Evolutionary conservation across 177 flowering plant genomes (phyloP).

Genomic region (Tripterygium wilfordii): DNA sequence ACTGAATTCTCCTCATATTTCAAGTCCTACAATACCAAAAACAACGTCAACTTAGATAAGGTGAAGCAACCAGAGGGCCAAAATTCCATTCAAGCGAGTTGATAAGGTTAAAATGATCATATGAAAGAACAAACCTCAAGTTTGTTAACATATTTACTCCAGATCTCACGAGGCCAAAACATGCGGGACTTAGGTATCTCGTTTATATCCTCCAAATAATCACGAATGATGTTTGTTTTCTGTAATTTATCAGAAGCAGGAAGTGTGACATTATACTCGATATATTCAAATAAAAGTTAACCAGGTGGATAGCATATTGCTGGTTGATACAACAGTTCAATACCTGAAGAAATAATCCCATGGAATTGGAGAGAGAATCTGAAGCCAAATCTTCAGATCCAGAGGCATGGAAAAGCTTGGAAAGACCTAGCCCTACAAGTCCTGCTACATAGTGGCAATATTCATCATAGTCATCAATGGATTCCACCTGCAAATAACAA

Average conservation of each 20-base stretch:
- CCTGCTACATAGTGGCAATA: slow-evolving; percentile 98
- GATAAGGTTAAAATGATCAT: too few relatives aligned
- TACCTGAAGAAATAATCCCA: slow-evolving; percentile 99
- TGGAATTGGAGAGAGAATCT: slow-evolving; percentile 81
- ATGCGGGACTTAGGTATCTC: slow-evolving; percentile 97
- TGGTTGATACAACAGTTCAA: not conserved
- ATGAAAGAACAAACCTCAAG: slow-evolving; percentile 65
- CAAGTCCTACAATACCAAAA: slow-evolving; percentile 67
- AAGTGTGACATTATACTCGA: too few relatives aligned
- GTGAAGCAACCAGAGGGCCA: too few relatives aligned
- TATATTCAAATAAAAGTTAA: not conserved
- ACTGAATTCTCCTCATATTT: slow-evolving; percentile 81
- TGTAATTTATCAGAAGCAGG: slow-evolving; percentile 30
- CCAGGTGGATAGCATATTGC: not conserved
- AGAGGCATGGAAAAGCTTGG: slow-evolving; percentile 86
- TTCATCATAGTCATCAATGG: slow-evolving; percentile 91
- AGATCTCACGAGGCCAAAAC: slow-evolving; percentile 98
- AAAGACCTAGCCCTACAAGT: slow-evolving; percentile 87
- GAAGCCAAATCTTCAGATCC: slow-evolving; percentile 65
- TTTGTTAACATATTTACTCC: slow-evolving; percentile 90
- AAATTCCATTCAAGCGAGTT: too few relatives aligned
- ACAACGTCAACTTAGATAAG: too few relatives aligned
- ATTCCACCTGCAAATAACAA: slow-evolving; percentile 69
- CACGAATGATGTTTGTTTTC: slow-evolving; percentile 92
- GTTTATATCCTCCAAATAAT: slow-evolving; percentile 93